Evolutionary conservation across 2,329 filamentous ascomycete genomes (phyloP).

Genomic region (Epichloe uncinata): DNA sequence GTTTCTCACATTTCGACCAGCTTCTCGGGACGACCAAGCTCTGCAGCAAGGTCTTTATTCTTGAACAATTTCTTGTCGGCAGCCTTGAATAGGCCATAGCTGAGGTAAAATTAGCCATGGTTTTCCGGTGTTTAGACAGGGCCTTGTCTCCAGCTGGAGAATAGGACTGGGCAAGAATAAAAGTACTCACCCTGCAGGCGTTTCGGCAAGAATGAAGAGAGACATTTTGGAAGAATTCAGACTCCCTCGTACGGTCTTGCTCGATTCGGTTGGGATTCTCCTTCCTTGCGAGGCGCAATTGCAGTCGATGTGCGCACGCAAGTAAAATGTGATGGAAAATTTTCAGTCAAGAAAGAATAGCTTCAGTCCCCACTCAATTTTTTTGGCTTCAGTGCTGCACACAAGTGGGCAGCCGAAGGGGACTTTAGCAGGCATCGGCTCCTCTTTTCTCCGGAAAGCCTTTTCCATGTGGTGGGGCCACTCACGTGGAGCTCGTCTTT

Average conservation of each 20-base stretch:
- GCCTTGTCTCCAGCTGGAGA: neutral
- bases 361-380: slow-evolving; percentile 24
- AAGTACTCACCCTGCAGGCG: slow-evolving; percentile 58
- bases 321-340: slow-evolving; percentile 27
- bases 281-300: slow-evolving; percentile 25
- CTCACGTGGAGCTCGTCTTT: slow-evolving; percentile 11
- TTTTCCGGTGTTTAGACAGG: neutral
- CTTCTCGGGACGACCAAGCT: slow-evolving; percentile 69
- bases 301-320: slow-evolving; percentile 22
- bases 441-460: slow-evolving; percentile 14
- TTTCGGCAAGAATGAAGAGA: slow-evolving; percentile 88
- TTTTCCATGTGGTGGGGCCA: neutral
- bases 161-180: neutral
- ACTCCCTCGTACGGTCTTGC: slow-evolving; percentile 19
- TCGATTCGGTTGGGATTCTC: slow-evolving; percentile 18
- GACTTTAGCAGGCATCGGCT: slow-evolving; percentile 11
- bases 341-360: slow-evolving; percentile 26
- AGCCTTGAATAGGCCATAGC: slow-evolving; percentile 96
- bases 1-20: slow-evolving; percentile 65
- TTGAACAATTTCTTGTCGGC: slow-evolving; percentile 97
- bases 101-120: slow-evolving; percentile 28
- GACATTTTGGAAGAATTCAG: slow-evolving; percentile 46
- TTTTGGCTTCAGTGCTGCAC: slow-evolving; percentile 19
- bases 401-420: slow-evolving; percentile 13
- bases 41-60: slow-evolving; percentile 62